These are phyloP conservation scores for Debaryomyces singareniensis DNA, from an alignment of 1,139 yeast species.

Conservation along the genomic window DNA sequence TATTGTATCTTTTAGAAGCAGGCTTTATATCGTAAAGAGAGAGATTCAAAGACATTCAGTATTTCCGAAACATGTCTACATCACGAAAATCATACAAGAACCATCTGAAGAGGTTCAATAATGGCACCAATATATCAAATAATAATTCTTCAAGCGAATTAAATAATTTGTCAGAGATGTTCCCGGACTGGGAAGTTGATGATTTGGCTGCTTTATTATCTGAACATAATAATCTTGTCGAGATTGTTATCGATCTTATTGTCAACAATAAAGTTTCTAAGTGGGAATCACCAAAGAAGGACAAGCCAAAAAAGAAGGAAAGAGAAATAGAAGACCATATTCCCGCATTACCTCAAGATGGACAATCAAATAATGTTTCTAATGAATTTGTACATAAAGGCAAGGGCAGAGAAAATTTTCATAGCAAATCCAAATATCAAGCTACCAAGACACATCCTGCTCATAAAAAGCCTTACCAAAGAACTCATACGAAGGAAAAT, in stretches of 20 bases:
- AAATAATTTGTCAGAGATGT: conserved; percentile 68
- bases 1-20: neutral
- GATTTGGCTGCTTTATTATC: conserved; percentile 71
- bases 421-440: conserved; percentile 7
- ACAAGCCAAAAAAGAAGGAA: conserved; percentile 39
- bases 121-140: conserved; percentile 7
- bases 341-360: conserved; percentile 4
- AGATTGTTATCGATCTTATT: conserved; percentile 78
- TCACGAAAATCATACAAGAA: conserved; percentile 39
- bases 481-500: conserved; percentile 3
- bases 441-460: conserved; percentile 4
- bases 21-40: neutral
- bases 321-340: conserved; percentile 13
- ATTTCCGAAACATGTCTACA: conserved; percentile 7
- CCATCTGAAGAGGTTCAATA: conserved; percentile 41
- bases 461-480: conserved; percentile 7
- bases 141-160: conserved; percentile 25
- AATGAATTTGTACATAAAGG: neutral
- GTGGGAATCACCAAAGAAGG: conserved; percentile 54
- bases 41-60: neutral
- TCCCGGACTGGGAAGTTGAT: conserved; percentile 91
- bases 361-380: conserved; percentile 3
- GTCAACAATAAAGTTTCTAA: conserved; percentile 68
- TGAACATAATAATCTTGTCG: conserved; percentile 70
- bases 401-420: neutral